Evolutionary conservation across 345 rosid genomes (phyloP).

Genomic region (Noccaea bulbosa): DNA sequence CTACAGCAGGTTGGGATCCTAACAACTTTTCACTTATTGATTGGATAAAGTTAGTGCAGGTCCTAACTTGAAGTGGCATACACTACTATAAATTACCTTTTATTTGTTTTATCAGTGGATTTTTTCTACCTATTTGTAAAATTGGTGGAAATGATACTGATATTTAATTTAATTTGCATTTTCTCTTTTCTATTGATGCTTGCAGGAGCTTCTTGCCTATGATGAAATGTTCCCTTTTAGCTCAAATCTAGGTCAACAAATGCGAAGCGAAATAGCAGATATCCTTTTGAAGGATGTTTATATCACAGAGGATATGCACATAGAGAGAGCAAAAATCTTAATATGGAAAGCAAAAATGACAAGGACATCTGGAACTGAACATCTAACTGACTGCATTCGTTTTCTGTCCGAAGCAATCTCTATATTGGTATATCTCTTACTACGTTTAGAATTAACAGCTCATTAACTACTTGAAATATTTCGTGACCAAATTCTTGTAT

Average conservation of each 20-base stretch:
- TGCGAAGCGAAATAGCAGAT: conserved; percentile 56
- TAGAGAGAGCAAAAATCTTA: conserved; percentile 64
- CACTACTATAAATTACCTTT: background rate
- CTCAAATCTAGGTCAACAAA: conserved; percentile 64
- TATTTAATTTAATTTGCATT: conserved; percentile 16
- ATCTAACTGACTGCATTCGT: conserved; percentile 55
- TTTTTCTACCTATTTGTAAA: conserved; percentile 14
- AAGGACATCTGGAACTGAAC: conserved; percentile 59
- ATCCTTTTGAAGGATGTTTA: conserved; percentile 62
- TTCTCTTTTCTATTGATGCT: conserved; percentile 28
- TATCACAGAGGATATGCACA: conserved; percentile 40
- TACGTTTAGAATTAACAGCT: conserved; percentile 2
- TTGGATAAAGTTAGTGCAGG: background rate
- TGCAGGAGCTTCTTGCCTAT: conserved; percentile 79
- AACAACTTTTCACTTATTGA: conserved; percentile 11
- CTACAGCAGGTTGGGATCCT: conserved; percentile 76
- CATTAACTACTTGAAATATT: conserved; percentile 16
- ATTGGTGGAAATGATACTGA: conserved; percentile 21
- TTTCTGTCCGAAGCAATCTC: conserved; percentile 76
- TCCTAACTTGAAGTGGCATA: conserved; percentile 18
- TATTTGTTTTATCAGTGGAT: background rate
- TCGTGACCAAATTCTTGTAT: conserved; percentile 26
- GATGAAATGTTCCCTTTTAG: conserved; percentile 52
- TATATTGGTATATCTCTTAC: conserved; percentile 49
- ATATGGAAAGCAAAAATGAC: conserved; percentile 63